Conservation (phyloP, 257 asterid species). For the Verbascum thapsus region DNA sequence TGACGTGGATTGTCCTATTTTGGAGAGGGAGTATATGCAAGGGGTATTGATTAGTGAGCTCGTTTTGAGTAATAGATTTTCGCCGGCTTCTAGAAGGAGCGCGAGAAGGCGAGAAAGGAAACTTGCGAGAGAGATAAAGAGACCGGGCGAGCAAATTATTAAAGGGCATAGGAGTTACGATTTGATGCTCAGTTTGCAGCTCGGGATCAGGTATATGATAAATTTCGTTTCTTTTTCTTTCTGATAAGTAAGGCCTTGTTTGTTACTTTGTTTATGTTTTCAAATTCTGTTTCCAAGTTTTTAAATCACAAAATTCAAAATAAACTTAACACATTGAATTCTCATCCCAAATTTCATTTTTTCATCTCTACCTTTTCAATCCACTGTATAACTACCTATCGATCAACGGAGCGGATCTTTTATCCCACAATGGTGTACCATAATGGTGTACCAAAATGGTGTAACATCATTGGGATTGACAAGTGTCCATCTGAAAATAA, state of each 20-base stretch:
- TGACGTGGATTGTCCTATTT: slow-evolving; percentile 55
- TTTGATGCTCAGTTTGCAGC: slow-evolving; percentile 95
- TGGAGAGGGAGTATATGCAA: slow-evolving; percentile 98
- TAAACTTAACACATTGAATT: no score
- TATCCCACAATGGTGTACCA: no score
- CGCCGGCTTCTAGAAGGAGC: slow-evolving; percentile 62
- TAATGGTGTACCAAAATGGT: no score
- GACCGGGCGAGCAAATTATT: slow-evolving; percentile 86
- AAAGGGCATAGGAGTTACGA: slow-evolving; percentile 99
- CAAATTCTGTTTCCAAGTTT: no score
- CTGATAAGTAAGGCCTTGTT: background rate
- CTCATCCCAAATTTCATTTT: no score
- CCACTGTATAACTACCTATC: no score
- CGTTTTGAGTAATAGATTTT: slow-evolving; percentile 66
- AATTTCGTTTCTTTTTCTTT: background rate
- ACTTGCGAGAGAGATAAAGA: slow-evolving; percentile 73
- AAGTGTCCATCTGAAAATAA: no score
- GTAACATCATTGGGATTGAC: no score
- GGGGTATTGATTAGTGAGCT: slow-evolving; percentile 90
- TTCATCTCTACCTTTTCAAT: no score
- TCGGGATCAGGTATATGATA: slow-evolving; percentile 90
- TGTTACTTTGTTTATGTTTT: no score
- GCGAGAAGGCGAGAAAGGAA: slow-evolving; percentile 70
- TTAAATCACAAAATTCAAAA: no score
- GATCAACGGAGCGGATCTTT: no score